Evolutionary conservation across 805 yeast genomes (phyloP), one percentile per base, ranked within the genome.

Genomic region (Wickerhamiella azymoides): DNA sequence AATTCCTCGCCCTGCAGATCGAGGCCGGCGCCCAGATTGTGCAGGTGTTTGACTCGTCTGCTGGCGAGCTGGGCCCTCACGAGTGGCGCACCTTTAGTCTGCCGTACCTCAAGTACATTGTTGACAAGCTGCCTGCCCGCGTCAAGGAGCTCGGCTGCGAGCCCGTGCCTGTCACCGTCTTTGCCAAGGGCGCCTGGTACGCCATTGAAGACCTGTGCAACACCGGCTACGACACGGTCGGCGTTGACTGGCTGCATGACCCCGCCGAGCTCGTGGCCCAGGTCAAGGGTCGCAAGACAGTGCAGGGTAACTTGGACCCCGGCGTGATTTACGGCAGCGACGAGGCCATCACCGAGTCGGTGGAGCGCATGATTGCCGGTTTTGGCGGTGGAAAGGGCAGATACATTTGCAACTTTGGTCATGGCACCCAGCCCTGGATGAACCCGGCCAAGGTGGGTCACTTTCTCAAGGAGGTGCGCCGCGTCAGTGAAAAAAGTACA

Each of bases 391-490:
- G 96, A 18, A 85, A 85, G 63, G 77, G 83, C 58, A 74, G 80
- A 57, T 92, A 92, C 66, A 89, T 92, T 54, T 80, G 89, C 55
- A 92, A 92, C 68, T 83, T 92, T 59, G 98, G 98, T 40, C 98
- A 92, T 57, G 98, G 98, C 14, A 92, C 98, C 18, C 96, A 86
- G 62, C 98, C 98, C 18, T 85, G 84, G 66, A 86, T 92, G 94
- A 81, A 84, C 52, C 95, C 97, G 10, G 94, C 83, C 52, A 81
- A 81, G 62, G 75, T 92, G 50, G 78, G 76, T 49, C 84, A 77
- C 65, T 92, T 92, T 67, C 69, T 92, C 59, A 68, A 84, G 63
- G 96, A 85, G 62, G 81, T 92, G 55, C 94, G 85, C 62, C 74
- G 88, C 57, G 62, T 82, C 45, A 30, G 33, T n/a, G 33, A 27